phyloP scores from a whole-genome alignment of 345 rosid species.

The Hevea brasiliensis region DNA sequence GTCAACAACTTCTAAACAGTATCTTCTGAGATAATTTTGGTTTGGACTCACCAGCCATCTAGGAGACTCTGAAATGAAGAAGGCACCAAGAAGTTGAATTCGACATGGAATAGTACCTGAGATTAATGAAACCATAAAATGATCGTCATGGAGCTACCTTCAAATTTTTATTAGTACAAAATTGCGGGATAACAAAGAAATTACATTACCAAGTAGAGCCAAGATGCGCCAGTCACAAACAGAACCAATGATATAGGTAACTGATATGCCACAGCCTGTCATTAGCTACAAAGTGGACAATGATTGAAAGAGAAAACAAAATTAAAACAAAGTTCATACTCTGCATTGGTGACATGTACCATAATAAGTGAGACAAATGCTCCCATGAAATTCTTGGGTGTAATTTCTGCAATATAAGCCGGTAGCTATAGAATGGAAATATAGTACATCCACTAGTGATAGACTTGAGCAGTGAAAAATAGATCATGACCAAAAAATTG shows the following conservation, averaged over 20 bases:
- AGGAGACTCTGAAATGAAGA: constrained; percentile 50
- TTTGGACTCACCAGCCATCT: constrained; percentile 45
- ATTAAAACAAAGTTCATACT: background rate
- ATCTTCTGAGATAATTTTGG: background rate
- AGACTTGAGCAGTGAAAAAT: background rate
- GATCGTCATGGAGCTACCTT: background rate
- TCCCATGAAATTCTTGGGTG: constrained; percentile 27
- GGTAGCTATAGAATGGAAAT: constrained; percentile 25
- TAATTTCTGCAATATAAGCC: constrained; percentile 31
- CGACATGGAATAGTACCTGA: constrained; percentile 42
- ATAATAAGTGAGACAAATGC: constrained; percentile 21
- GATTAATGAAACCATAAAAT: background rate
- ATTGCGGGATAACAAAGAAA: no score
- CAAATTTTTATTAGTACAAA: background rate
- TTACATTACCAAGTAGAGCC: constrained; percentile 26
- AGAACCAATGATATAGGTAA: constrained; percentile 27
- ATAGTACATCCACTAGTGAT: background rate
- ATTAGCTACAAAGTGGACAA: constrained; percentile 19
- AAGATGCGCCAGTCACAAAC: constrained; percentile 35
- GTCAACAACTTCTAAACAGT: no score
- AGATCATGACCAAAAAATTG: background rate
- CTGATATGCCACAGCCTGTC: constrained; percentile 22
- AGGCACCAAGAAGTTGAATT: constrained; percentile 31
- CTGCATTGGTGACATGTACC: constrained; percentile 5
- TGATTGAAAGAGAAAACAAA: background rate